Percentiles rank a stretch among this genome's conserved stretches.
Conservation (phyloP, 345 rosid genomes). For the Turnera subulata region DNA sequence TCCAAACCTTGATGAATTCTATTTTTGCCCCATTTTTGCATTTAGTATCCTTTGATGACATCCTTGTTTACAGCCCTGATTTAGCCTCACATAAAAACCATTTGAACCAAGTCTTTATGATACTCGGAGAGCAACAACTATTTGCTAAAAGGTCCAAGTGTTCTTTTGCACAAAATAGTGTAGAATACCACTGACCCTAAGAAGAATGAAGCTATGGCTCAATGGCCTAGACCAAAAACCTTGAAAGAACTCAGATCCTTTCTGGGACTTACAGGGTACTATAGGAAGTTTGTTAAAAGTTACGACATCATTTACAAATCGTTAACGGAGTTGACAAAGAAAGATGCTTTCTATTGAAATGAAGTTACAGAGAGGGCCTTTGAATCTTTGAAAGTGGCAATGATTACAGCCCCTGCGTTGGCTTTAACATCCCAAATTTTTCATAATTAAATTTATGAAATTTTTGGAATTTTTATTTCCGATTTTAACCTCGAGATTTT, state of each 20-base stretch:
- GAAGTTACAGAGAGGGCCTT: background rate
- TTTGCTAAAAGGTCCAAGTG: background rate
- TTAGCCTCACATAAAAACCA: background rate
- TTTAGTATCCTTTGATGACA: background rate
- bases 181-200: too few species aligned
- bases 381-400: background rate
- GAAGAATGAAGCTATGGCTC: too few species aligned
- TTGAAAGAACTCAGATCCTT: too few species aligned
- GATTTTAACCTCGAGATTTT: too few species aligned
- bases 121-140: background rate
- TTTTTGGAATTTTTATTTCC: too few species aligned
- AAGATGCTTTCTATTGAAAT: background rate
- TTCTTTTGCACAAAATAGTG: background rate
- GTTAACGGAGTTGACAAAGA: background rate
- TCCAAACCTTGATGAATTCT: too few species aligned
- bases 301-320: background rate
- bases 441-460: too few species aligned
- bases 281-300: background rate
- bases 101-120: too few species aligned
- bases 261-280: too few species aligned
- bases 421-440: background rate
- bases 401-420: background rate
- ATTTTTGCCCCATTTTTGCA: background rate
- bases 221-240: too few species aligned
- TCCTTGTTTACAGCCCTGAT: background rate